Conservation (phyloP, 1,139 yeast genomes). For the Hyphopichia burtonii region DNA sequence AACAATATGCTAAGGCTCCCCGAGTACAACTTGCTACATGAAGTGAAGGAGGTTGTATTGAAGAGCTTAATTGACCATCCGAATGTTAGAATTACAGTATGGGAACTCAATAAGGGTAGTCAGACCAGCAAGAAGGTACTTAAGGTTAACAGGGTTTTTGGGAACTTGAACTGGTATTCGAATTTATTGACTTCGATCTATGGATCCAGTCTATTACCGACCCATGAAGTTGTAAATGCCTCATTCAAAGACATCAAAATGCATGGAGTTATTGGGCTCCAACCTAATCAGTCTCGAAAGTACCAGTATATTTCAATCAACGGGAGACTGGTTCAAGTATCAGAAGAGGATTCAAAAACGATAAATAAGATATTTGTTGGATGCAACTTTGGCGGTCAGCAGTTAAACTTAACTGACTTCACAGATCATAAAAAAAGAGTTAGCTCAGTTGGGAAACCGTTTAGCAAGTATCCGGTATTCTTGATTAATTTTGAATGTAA, state of each 20-base stretch:
- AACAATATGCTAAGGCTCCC: conserved; percentile 22
- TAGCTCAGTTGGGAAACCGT: not conserved
- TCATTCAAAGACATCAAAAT: conserved; percentile 22
- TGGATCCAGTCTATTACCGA: conserved; percentile 14
- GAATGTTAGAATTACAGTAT: conserved; percentile 9
- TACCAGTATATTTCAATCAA: conserved; percentile 52
- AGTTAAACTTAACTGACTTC: not conserved
- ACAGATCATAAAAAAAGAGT: not conserved
- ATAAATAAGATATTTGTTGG: conserved; percentile 27
- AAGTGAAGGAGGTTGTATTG: conserved; percentile 32
- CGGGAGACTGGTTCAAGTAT: conserved; percentile 26
- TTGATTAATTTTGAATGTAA: conserved; percentile 34
- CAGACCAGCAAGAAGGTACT: not conserved
- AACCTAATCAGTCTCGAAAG: conserved; percentile 27
- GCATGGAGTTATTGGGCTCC: conserved; percentile 27
- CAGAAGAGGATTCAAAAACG: conserved; percentile 18
- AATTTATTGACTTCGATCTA: conserved; percentile 14
- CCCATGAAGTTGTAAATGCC: conserved; percentile 19
- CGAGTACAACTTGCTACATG: conserved; percentile 21
- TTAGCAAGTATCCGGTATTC: conserved; percentile 32
- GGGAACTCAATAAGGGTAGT: not conserved
- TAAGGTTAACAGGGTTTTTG: not conserved
- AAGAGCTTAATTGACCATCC: conserved; percentile 31
- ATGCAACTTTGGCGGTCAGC: not conserved
- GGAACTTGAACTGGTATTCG: not conserved